These are phyloP conservation scores for Ogataea kodamae DNA, from an alignment of 805 yeast species.

Conservation along the genomic window DNA sequence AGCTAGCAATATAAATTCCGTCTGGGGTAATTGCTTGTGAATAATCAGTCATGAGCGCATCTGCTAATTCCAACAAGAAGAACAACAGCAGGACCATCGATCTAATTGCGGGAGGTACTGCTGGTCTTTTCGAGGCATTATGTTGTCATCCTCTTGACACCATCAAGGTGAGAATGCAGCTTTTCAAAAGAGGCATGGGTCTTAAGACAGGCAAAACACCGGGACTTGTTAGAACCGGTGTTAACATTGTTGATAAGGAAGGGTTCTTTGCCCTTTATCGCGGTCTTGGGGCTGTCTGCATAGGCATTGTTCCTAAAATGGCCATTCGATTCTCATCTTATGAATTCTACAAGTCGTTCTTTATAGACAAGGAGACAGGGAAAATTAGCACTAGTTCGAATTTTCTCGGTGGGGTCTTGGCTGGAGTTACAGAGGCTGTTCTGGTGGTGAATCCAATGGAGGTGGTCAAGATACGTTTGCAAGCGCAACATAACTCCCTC, in stretches of 20 bases:
- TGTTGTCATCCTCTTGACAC: constrained; percentile 98
- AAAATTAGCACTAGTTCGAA: constrained; percentile 68
- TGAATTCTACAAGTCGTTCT: constrained; percentile 74
- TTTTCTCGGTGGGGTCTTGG: constrained; percentile 92
- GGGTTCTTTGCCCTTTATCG: constrained; percentile 84
- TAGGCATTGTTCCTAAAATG: constrained; percentile 98
- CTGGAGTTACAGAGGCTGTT: constrained; percentile 95
- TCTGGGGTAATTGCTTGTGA: too few relatives aligned
- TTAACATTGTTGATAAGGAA: constrained; percentile 71
- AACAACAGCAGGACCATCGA: constrained; percentile 52
- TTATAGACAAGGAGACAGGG: constrained; percentile 59
- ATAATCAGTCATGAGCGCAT: constrained; percentile 25
- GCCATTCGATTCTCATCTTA: constrained; percentile 94
- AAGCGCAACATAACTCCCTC: constrained; percentile 92
- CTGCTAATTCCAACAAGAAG: constrained; percentile 23
- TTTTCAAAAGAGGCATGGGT: constrained; percentile 65
- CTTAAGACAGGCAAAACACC: constrained; percentile 56
- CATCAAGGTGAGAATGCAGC: constrained; percentile 95
- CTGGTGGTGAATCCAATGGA: constrained; percentile 96
- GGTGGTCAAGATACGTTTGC: constrained; percentile 92
- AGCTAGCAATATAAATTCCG: constrained; percentile 11
- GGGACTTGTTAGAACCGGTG: constrained; percentile 83
- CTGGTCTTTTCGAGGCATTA: constrained; percentile 96
- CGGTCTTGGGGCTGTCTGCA: constrained; percentile 94
- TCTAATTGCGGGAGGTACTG: constrained; percentile 91